A percentile compares a stretch with the other conserved stretches of the same genome.
Evolutionary conservation across 352 stramenopile genomes (phyloP).

Genomic region (Albugo candida): DNA sequence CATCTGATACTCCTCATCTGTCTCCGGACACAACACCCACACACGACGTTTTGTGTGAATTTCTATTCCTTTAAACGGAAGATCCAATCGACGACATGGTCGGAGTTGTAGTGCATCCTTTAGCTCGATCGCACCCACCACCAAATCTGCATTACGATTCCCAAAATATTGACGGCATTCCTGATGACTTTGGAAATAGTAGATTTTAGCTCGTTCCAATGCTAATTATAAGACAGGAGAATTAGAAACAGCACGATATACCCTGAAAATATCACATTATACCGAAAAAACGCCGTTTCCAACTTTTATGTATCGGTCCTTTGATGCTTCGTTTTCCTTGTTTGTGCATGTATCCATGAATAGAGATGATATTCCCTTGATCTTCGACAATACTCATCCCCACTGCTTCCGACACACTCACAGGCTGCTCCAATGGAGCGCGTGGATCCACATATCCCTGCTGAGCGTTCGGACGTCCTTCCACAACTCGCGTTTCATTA

Average conservation of each 20-base stretch:
- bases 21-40: constrained; percentile 72
- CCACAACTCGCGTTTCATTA: constrained; percentile 1
- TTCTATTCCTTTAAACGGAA: constrained; percentile 66
- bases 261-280: neutral
- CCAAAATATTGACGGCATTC: constrained; percentile 79
- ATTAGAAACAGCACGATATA: neutral
- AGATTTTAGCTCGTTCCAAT: constrained; percentile 75
- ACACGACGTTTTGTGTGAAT: constrained; percentile 63
- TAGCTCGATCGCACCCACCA: constrained; percentile 61
- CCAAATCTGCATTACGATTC: constrained; percentile 58
- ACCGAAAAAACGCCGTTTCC: constrained; percentile 73
- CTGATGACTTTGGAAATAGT: constrained; percentile 74
- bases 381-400: constrained; percentile 9
- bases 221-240: constrained; percentile 9
- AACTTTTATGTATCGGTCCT: constrained; percentile 72
- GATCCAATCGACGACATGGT: constrained; percentile 51
- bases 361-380: constrained; percentile 76
- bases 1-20: constrained; percentile 64
- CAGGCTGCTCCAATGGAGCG: constrained; percentile 25
- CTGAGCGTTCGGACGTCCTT: constrained; percentile 12
- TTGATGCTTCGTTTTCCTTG: constrained; percentile 77
- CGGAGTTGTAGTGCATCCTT: constrained; percentile 74
- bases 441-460: constrained; percentile 22
- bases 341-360: constrained; percentile 81
- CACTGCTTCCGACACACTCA: constrained; percentile 41